Evolutionary conservation across 2,329 filamentous ascomycete genomes (phyloP).

Genomic region (Cryphonectria carpinicola): DNA sequence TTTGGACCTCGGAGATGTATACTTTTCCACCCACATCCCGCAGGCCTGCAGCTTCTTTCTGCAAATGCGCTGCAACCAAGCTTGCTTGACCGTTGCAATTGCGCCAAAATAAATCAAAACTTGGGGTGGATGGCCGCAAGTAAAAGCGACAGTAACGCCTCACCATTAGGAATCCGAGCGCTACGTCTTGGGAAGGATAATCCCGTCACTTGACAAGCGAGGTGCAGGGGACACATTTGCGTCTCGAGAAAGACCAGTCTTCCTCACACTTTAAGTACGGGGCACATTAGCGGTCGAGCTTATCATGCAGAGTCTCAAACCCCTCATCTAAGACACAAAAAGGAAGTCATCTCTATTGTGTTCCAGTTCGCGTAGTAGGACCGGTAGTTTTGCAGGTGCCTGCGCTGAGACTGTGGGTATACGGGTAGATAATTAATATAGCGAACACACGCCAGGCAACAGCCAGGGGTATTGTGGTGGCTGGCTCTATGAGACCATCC

Average conservation of each 20-base stretch:
- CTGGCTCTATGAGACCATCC: background rate
- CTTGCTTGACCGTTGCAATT: slow-evolving; percentile 1
- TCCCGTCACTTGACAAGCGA: background rate
- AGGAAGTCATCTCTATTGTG: background rate
- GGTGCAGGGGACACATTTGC: background rate
- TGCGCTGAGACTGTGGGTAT: background rate
- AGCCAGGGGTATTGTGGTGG: background rate
- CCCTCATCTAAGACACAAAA: background rate
- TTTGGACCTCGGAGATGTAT: background rate
- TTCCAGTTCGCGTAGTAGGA: background rate
- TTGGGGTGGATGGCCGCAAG: background rate
- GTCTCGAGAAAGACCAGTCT: background rate
- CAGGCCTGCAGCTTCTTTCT: slow-evolving; percentile 1
- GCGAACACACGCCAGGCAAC: background rate
- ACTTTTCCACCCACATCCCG: background rate
- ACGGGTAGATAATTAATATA: background rate
- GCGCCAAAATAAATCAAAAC: background rate
- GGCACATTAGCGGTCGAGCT: background rate
- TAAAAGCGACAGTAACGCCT: background rate
- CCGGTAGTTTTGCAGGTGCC: background rate
- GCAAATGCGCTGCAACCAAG: slow-evolving; percentile 4
- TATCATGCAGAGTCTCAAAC: background rate
- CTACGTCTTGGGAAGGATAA: background rate
- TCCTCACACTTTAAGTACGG: background rate
- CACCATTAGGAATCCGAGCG: background rate